Evolutionary conservation across 208 protist species (phyloP).

Genomic region (Crithidia bombi): DNA sequence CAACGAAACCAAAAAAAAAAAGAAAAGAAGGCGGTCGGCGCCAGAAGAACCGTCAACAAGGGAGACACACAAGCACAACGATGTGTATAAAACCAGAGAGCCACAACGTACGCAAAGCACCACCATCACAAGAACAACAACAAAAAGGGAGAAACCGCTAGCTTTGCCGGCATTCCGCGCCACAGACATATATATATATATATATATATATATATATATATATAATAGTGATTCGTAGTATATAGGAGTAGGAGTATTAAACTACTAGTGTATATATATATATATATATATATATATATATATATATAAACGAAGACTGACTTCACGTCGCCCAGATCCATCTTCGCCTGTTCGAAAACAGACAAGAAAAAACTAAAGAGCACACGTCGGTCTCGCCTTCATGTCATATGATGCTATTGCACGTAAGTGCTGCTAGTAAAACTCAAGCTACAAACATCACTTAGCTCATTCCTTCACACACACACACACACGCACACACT

Average conservation of each 20-base stretch:
- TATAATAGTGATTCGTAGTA: constrained; percentile 1
- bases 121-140: constrained; percentile 4
- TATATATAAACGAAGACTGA: constrained; percentile 6
- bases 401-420: no score
- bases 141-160: constrained; percentile 5
- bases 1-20: no score
- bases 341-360: no score
- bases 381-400: not conserved
- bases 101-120: no score
- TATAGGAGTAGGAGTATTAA: not conserved
- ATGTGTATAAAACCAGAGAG: not conserved
- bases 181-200: not conserved
- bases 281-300: constrained; percentile 18
- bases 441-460: no score
- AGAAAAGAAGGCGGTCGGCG: no score
- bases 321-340: no score
- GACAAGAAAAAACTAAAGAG: constrained; percentile 10
- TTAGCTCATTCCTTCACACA: not conserved
- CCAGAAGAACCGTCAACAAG: not conserved
- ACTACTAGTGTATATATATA: not conserved
- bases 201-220: constrained; percentile 14
- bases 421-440: no score
- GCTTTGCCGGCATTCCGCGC: no score
- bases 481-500: constrained; percentile 4
- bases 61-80: not conserved